These are phyloP conservation scores for Lavandula angustifolia DNA, from an alignment of 257 asterid species.

Conservation along the genomic window DNA sequence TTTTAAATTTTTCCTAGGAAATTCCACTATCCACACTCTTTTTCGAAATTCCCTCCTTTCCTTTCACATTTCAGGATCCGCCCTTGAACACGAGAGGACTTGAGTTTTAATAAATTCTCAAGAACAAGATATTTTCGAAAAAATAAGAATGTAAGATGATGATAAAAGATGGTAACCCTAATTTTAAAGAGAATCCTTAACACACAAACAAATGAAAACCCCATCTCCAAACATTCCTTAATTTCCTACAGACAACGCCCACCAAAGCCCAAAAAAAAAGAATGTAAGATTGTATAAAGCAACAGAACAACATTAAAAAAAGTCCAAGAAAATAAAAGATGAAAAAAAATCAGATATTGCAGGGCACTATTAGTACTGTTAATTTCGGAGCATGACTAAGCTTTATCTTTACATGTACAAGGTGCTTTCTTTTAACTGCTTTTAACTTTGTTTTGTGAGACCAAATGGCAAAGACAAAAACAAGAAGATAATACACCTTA, in stretches of 20 bases:
- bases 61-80: no score
- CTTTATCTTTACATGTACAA: slow-evolving; percentile 39
- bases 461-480: slow-evolving; percentile 35
- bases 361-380: slow-evolving; percentile 24
- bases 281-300: slow-evolving; percentile 32
- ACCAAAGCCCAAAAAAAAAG: slow-evolving; percentile 41
- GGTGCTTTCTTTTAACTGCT: slow-evolving; percentile 26
- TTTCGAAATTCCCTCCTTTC: no score
- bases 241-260: slow-evolving; percentile 36
- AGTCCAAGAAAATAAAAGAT: slow-evolving; percentile 1
- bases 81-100: no score
- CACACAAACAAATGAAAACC: slow-evolving; percentile 31
- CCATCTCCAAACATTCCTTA: slow-evolving; percentile 37
- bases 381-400: slow-evolving; percentile 27
- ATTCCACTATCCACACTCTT: no score
- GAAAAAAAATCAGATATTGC: slow-evolving; percentile 21
- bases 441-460: slow-evolving; percentile 38
- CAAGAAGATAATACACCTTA: slow-evolving; percentile 3
- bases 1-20: no score
- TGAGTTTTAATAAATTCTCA: no score
- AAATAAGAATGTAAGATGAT: no score
- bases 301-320: slow-evolving; percentile 24
- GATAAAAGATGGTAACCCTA: not conserved
- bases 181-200: slow-evolving; percentile 8
- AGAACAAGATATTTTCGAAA: no score